Conservation (phyloP, 1,139 yeast genomes). For the Scheffersomyces titani region DNA sequence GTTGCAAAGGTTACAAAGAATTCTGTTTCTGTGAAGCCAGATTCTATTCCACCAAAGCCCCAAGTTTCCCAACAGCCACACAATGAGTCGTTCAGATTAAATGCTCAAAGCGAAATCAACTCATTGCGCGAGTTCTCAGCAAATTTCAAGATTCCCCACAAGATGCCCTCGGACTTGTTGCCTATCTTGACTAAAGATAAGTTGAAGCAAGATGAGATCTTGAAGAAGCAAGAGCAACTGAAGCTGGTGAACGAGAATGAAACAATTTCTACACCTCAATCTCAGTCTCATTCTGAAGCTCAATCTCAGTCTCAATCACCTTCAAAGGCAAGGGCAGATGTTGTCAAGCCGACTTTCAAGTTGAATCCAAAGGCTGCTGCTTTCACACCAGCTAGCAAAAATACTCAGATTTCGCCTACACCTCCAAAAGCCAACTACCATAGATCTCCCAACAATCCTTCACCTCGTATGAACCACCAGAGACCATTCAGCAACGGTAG, state of each 20-base stretch:
- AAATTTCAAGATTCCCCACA: slow-evolving; percentile 74
- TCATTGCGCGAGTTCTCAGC: slow-evolving; percentile 84
- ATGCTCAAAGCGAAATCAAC: slow-evolving; percentile 68
- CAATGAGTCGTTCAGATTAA: slow-evolving; percentile 47
- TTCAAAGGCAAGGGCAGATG: slow-evolving; percentile 12
- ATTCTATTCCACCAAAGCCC: slow-evolving; percentile 39
- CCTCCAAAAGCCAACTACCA: slow-evolving; percentile 28
- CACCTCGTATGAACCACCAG: slow-evolving; percentile 36
- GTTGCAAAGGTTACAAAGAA: slow-evolving; percentile 15
- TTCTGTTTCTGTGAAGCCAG: slow-evolving; percentile 25
- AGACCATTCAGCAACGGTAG: slow-evolving; percentile 29
- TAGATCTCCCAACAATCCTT: slow-evolving; percentile 32
- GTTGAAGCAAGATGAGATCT: slow-evolving; percentile 61
- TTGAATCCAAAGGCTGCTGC: slow-evolving; percentile 73
- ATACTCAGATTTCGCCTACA: slow-evolving; percentile 29
- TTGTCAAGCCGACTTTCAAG: slow-evolving; percentile 58
- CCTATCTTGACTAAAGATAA: slow-evolving; percentile 75
- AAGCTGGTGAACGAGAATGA: not conserved
- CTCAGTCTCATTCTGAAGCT: not conserved
- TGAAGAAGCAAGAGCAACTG: slow-evolving; percentile 32
- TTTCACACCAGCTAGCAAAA: slow-evolving; percentile 57
- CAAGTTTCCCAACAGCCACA: slow-evolving; percentile 20
- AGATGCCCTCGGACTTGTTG: slow-evolving; percentile 72
- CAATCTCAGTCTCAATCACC: not conserved
- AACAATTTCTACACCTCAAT: not conserved